Conservation (phyloP, 2,329 filamentous ascomycete genomes). For the Mycocentrospora acerina region DNA sequence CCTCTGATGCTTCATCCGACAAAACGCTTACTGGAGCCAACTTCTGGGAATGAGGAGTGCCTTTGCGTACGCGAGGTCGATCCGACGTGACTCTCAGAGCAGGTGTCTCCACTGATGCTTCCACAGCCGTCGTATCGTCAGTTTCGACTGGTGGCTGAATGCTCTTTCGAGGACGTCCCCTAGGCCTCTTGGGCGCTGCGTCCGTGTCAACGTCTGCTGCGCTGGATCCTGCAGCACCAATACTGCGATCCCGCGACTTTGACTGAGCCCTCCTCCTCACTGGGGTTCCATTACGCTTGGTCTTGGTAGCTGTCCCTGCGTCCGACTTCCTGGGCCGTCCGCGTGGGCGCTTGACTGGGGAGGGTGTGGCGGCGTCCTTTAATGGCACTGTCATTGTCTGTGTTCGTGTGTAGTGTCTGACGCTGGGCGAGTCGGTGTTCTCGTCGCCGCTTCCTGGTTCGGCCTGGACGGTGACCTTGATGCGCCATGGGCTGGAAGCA, state of each 20-base stretch:
- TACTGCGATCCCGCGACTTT: slow-evolving; percentile 20
- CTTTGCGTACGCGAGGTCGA: slow-evolving; percentile 25
- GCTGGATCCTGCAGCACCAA: slow-evolving; percentile 19
- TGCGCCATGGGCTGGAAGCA: slow-evolving; percentile 49
- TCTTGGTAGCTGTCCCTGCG: slow-evolving; percentile 22
- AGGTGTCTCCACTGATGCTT: slow-evolving; percentile 3
- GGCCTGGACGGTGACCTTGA: slow-evolving; percentile 54
- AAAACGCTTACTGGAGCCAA: slow-evolving; percentile 12
- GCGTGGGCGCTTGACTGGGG: slow-evolving; percentile 39
- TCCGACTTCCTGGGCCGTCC: slow-evolving; percentile 43
- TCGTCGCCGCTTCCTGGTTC: slow-evolving; percentile 43
- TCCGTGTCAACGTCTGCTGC: slow-evolving; percentile 27
- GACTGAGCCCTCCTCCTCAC: slow-evolving; percentile 28
- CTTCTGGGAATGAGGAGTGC: slow-evolving; percentile 30
- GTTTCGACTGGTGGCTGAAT: slow-evolving; percentile 21
- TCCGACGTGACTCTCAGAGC: slow-evolving; percentile 8
- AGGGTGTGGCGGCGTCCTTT: slow-evolving; percentile 41
- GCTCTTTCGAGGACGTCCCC: slow-evolving; percentile 38
- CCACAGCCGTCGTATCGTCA: slow-evolving; percentile 13
- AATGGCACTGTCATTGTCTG: slow-evolving; percentile 46
- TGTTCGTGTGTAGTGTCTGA: slow-evolving; percentile 28
- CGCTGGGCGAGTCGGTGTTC: slow-evolving; percentile 32
- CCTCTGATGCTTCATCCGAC: slow-evolving; percentile 27
- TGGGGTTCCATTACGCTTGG: slow-evolving; percentile 38
- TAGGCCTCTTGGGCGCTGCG: slow-evolving; percentile 29